Evolutionary conservation across 768 basidiomycete genomes (phyloP), one percentile per base, ranked within the genome.

Genomic region (Leucogyrophana mollusca): DNA sequence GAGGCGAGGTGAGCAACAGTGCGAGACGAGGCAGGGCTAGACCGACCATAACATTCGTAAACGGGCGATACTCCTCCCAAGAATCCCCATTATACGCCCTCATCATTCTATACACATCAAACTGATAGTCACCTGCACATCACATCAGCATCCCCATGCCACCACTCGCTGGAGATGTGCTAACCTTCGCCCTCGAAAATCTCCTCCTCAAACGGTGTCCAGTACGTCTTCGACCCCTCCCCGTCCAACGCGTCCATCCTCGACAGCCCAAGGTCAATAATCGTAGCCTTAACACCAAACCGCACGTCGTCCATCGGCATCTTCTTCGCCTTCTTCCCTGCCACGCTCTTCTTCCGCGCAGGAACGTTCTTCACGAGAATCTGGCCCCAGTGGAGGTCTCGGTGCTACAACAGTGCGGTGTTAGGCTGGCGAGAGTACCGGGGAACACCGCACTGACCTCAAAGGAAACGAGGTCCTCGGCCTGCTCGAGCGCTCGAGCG

Each of bases 301-400:
- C 56, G 65, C 24, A 63, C 53, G 56, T 84, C 77, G 56, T 91
- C 88, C 89, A 91, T 88, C 20, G 70, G 62, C 23, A 73, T 45
- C 24, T 45, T 30, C 27, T 13, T 34, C 34, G 57, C 41, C 17
- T 47, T 9, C 51, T 56, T 54, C 36, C 45, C 30, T 30, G 58
- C 61, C 40, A 57, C 45, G 46, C 49, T n/a, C n/a, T 6, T 62
- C 49, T 54, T 72, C 64, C 38, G 60, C 43, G 56, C 51, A 18
- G 75, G 66, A 3, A 77, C 47, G 48, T 76, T 73, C 58, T 84
- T 83, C 39, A 98, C 82, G 7, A 99, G 76, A 40, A 99, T 88
- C 64, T 99, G 96, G 17, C 96, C 96, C 82, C 91, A 92, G 57
- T 99, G 96, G n/a, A 99, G 80, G 65, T 99, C 96, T 24, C 96